These are phyloP conservation scores for Fusarium pseudoanthophilum DNA, from an alignment of 2,329 filamentous ascomycete genomes.

Conservation along the genomic window DNA sequence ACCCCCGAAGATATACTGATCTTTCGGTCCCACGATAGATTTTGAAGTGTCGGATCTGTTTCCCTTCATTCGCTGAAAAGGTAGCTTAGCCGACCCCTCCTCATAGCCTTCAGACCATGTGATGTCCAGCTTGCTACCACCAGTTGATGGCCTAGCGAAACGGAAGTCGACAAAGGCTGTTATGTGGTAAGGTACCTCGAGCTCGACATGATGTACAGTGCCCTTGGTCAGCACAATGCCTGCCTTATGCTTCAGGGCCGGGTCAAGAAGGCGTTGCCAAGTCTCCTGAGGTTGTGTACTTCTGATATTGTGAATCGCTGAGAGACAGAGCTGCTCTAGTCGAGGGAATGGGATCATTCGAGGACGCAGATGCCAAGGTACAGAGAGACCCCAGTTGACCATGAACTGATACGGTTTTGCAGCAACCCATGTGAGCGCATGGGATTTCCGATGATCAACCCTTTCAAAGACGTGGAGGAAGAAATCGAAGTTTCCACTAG, in stretches of 20 bases:
- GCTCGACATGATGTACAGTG: not conserved
- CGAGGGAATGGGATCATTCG: not conserved
- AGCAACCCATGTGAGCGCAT: not conserved
- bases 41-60: not conserved
- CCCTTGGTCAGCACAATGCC: not conserved
- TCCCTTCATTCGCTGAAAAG: not conserved
- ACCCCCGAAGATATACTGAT: not conserved
- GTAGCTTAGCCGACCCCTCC: not conserved
- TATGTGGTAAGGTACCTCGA: not conserved
- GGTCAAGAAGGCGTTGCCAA: not conserved
- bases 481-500: not conserved
- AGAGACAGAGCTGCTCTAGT: not conserved
- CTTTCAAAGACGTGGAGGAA: not conserved
- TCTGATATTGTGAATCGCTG: not conserved
- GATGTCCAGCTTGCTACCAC: not conserved
- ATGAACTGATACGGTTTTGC: not conserved
- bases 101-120: not conserved
- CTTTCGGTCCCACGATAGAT: not conserved
- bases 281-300: not conserved
- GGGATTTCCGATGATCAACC: not conserved
- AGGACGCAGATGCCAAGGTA: not conserved
- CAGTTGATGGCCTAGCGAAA: not conserved
- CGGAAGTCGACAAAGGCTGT: not conserved
- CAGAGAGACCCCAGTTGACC: not conserved
- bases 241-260: not conserved